Evolutionary conservation across 768 basidiomycete species (phyloP).

Genomic region (Trametes punicea): DNA sequence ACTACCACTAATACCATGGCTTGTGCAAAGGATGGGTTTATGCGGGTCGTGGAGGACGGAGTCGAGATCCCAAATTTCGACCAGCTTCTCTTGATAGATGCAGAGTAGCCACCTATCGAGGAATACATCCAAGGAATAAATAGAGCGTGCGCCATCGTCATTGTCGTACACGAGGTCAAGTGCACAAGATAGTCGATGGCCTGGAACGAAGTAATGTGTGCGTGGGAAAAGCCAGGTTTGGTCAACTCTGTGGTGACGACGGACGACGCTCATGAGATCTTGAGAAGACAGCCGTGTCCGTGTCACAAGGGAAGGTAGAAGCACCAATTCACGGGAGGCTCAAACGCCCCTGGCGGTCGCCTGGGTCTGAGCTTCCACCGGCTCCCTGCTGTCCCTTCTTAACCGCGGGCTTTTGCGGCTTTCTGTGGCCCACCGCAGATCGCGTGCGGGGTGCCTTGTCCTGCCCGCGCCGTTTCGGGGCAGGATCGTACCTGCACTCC

Average conservation of each 20-base stretch:
- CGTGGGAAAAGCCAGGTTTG: constrained; percentile 19
- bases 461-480: constrained; percentile 15
- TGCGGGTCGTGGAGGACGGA: constrained; percentile 1
- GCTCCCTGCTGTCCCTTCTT: not conserved
- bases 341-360: not conserved
- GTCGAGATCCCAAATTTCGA: constrained; percentile 41
- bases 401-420: constrained; percentile 25
- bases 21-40: constrained; percentile 7
- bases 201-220: constrained; percentile 7
- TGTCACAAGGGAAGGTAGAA: not conserved
- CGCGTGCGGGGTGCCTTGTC: constrained; percentile 18
- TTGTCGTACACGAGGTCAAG: constrained; percentile 6
- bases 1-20: constrained; percentile 6
- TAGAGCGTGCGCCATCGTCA: constrained; percentile 15
- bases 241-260: not conserved
- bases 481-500: constrained; percentile 7
- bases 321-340: not conserved
- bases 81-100: constrained; percentile 39
- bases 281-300: no score
- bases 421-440: constrained; percentile 24
- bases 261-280: constrained; percentile 10
- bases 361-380: not conserved
- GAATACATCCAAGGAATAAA: constrained; percentile 40
- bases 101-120: constrained; percentile 48
- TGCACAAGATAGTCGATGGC: constrained; percentile 1